Base-by-base conservation (phyloP, 2,329 filamentous ascomycete genomes). In the Clarireedia hainanense region DNA sequence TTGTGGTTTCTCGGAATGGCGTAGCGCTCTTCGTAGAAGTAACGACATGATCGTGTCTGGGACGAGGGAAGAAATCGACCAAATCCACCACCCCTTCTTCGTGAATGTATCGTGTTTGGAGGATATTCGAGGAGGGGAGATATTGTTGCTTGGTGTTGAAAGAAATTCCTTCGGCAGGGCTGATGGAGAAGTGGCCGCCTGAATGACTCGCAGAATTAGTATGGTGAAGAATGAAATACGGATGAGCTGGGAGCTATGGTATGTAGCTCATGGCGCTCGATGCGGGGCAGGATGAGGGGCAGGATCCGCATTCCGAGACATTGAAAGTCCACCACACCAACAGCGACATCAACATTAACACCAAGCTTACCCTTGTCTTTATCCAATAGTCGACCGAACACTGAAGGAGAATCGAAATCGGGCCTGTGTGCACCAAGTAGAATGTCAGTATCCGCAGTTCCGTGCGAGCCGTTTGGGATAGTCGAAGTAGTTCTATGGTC, bases 101-200 rank as follows among this genome's bases (percentile, higher is more conserved):
- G 60, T 86, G 80, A 60, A 89, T 85, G 68, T 86, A 90, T n/a
- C 86, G 78, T 1, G 88, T 91, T 68, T 89, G 84, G 2, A 91
- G 74, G 57, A 91, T 85, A 64, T 88, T 89, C 48, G 84, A 85
- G 9, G 83, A 86, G 0, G 86, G 86, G 2, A 90, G 76, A 64
- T 91, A 91, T 66, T 88, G 83, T 71, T 91, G 87, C 69, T 91
- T 91, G 37, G 83, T 89, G 2, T 85, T 88, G 64, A 77, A 83
- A 6, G 72, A 73, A 26, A 78, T 67, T 9, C 74, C 69, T 1
- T 72, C 62, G 2, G 77, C 75, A 23, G 81, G 78, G n/a, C 78
- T 71, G 61, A 91, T 86, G 61, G 77, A 83, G 70, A 89, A 90
- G 68, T 85, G 81, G 0, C 87, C 88, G 24, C 88, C 87, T 56